Conservation (phyloP, 169 alveolate genomes). For the Plasmodium fragile region DNA sequence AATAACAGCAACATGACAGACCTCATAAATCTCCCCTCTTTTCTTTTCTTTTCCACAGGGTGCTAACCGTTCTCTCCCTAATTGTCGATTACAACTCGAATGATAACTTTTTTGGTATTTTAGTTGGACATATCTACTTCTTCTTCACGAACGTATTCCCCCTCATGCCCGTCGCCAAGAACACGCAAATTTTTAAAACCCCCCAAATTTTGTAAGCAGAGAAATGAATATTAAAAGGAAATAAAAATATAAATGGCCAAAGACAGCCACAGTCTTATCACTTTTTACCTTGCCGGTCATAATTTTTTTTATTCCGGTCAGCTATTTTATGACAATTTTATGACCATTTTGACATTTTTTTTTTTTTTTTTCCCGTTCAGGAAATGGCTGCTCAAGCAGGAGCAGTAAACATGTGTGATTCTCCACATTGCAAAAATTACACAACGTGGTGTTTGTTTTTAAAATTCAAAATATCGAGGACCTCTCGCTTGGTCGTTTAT, state of each 20-base stretch:
- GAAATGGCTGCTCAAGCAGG: slow-evolving; percentile 62
- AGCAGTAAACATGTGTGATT: background rate
- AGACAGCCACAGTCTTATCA: background rate
- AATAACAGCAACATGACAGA: background rate
- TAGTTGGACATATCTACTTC: slow-evolving; percentile 93
- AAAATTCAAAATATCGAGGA: background rate
- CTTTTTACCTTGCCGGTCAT: background rate
- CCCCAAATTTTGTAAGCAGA: slow-evolving; percentile 85
- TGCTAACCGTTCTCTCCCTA: slow-evolving; percentile 86
- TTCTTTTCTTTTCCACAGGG: slow-evolving; percentile 72
- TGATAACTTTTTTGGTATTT: slow-evolving; percentile 91
- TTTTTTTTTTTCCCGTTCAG: background rate
- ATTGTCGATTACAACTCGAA: slow-evolving; percentile 90
- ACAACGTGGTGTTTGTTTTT: slow-evolving; percentile 8
- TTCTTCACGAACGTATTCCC: slow-evolving; percentile 93
- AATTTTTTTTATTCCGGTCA: background rate
- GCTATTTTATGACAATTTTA: background rate
- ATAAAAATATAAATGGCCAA: slow-evolving; percentile 22
- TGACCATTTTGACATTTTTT: background rate
- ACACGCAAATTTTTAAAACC: slow-evolving; percentile 89
- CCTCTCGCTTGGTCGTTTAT: background rate
- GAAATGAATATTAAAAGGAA: slow-evolving; percentile 56
- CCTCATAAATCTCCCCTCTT: background rate
- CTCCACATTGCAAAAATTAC: background rate
- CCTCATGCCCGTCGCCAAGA: slow-evolving; percentile 91